Evolutionary conservation across 75 land plant genomes (phyloP), one percentile per base, ranked within the genome.

Genomic region (Sequoia sempervirens): DNA sequence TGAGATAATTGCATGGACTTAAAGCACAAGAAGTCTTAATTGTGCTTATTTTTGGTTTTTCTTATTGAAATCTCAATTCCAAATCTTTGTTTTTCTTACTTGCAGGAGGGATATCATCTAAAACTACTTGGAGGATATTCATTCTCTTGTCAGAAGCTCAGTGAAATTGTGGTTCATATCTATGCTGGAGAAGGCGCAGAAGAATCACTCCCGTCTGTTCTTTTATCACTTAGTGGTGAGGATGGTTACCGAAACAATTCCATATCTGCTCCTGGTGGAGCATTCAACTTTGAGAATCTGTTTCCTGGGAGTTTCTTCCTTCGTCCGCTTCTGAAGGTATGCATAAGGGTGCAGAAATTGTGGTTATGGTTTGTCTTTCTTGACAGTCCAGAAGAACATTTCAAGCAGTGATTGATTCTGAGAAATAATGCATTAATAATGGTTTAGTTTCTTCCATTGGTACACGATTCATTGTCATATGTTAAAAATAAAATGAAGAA

Each of bases 261-360:
- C 47, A 80, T 96, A 80, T 86, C 92, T 79, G 82, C 69, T 74
- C 84, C 92, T 82, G 98, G 93, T 66, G 99, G 92, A 83, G 53
- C 41, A 11, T 94, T 91, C 58, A 47, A 78, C 23, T 97, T 97
- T 87, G 93, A 87, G 75, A 80, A 88, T 84, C 84, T 97, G 34
- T 97, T 95, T 87, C 99, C 99, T 79, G 99, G 99, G 70, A 97
- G 91, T 70, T 97, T 97, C 82, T 97, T 92, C 87, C 90, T 97
- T 45, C 95, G 99, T 45, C 99, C 99, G 58, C 81, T 97, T 69
- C 84, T 97, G 68, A 97, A 97, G 96, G 97, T 96, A 83, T 76
- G 23, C 17, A 30, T 37, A 74, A 82, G 43, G 43, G 18, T 78
- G 80, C 32, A 64, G 17, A 68, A 13, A 36, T 38, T 20, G 76